A percentile compares a stretch with the other conserved stretches of the same genome.
phyloP scores from a whole-genome alignment of 2,329 filamentous ascomycete genomes.

The Aspergillus niger region DNA sequence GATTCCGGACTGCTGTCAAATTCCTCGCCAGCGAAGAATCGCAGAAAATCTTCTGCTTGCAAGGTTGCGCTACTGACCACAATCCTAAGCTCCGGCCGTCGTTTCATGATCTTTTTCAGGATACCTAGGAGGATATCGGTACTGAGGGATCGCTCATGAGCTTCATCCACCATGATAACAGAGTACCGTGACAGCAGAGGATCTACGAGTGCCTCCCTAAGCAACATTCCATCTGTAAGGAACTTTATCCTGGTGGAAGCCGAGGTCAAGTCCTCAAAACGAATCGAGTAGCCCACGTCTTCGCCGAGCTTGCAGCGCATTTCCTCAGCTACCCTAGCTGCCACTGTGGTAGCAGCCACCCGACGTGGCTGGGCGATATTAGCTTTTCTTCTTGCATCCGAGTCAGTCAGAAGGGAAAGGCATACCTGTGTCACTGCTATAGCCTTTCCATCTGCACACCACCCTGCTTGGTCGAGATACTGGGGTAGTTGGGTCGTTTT shows the following conservation, averaged over 20 bases:
- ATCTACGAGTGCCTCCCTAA: slow-evolving; percentile 90
- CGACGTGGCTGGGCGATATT: slow-evolving; percentile 68
- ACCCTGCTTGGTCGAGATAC: slow-evolving; percentile 83
- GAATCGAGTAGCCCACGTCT: slow-evolving; percentile 89
- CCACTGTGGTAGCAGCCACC: slow-evolving; percentile 88
- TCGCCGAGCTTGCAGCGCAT: slow-evolving; percentile 82
- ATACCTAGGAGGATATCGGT: slow-evolving; percentile 89
- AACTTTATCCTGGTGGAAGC: slow-evolving; percentile 88
- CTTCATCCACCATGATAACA: slow-evolving; percentile 96
- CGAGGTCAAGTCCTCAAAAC: slow-evolving; percentile 88
- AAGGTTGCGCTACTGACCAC: slow-evolving; percentile 92
- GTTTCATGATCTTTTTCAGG: slow-evolving; percentile 84
- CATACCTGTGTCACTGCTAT: slow-evolving; percentile 86
- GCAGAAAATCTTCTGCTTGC: slow-evolving; percentile 81
- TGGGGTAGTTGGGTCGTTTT: slow-evolving; percentile 97
- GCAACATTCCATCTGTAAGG: slow-evolving; percentile 85
- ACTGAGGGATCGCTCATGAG: slow-evolving; percentile 89
- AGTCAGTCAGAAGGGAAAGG: slow-evolving; percentile 5
- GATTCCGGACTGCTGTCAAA: slow-evolving; percentile 38
- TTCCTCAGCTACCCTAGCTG: slow-evolving; percentile 85
- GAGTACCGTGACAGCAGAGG: slow-evolving; percentile 88
- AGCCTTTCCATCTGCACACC: slow-evolving; percentile 79
- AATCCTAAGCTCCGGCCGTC: slow-evolving; percentile 77
- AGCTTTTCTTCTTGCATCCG: slow-evolving; percentile 7
- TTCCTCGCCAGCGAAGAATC: slow-evolving; percentile 68